phyloP scores from a whole-genome alignment of 1,139 yeast genomes.

The Sugiyamaella sp. region DNA sequence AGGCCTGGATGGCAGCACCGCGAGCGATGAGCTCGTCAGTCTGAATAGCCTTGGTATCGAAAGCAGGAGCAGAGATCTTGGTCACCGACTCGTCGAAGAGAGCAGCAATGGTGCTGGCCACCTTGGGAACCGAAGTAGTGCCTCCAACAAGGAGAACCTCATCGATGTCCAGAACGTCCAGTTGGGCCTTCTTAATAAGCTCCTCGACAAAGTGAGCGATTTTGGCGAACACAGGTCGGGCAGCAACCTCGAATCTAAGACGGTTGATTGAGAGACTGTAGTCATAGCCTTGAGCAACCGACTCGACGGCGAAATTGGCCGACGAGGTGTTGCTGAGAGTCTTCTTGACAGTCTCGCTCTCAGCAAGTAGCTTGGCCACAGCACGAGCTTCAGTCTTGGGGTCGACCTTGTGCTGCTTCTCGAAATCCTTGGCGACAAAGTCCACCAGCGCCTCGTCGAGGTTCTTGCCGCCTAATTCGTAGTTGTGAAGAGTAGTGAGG shows the following conservation, averaged over 20 bases:
- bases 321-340: conserved; percentile 89
- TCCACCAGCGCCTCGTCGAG: conserved; percentile 82
- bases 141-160: conserved; percentile 96
- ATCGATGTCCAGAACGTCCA: conserved; percentile 84
- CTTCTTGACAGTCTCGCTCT: conserved; percentile 83
- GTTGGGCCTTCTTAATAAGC: conserved; percentile 77
- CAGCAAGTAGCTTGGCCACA: conserved; percentile 83
- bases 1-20: conserved; percentile 98
- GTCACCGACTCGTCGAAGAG: conserved; percentile 80
- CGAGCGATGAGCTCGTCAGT: conserved; percentile 91
- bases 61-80: conserved; percentile 72
- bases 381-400: conserved; percentile 85
- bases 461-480: conserved; percentile 82
- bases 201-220: conserved; percentile 77
- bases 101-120: conserved; percentile 71
- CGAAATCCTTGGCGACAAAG: conserved; percentile 88
- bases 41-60: conserved; percentile 74
- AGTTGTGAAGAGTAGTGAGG: conserved; percentile 82
- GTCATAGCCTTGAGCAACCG: conserved; percentile 91
- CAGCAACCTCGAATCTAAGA: conserved; percentile 87
- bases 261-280: conserved; percentile 93
- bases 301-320: conserved; percentile 92
- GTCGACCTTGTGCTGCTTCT: conserved; percentile 81
- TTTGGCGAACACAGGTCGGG: conserved; percentile 74
- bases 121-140: conserved; percentile 87